phyloP scores from a whole-genome alignment of 192 early-diverging fungal species.

The Endogone sp. region DNA sequence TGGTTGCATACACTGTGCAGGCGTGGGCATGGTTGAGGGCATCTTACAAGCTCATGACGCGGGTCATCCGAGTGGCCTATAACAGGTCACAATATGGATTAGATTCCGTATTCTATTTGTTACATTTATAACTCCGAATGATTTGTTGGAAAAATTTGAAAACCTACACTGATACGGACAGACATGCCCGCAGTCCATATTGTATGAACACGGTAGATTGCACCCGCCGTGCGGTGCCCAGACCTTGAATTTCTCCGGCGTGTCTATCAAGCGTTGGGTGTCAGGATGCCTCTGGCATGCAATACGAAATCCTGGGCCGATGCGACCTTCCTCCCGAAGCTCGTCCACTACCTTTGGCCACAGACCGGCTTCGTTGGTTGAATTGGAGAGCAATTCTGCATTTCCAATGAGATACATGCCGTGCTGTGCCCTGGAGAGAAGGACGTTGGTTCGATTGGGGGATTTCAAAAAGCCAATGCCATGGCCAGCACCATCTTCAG shows the following conservation, averaged over 20 bases:
- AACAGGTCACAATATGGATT: too few relatives aligned
- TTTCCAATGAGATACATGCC: slow-evolving; percentile 58
- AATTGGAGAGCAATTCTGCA: slow-evolving; percentile 33
- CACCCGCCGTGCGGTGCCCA: slow-evolving; percentile 31
- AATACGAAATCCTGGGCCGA: slow-evolving; percentile 35
- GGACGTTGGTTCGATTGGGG: slow-evolving; percentile 51
- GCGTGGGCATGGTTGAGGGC: slow-evolving; percentile 17
- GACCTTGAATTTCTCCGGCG: background rate
- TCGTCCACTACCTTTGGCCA: slow-evolving; percentile 43
- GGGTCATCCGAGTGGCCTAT: background rate
- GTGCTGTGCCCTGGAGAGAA: slow-evolving; percentile 49
- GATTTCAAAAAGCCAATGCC: slow-evolving; percentile 81
- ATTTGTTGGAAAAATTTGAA: slow-evolving; percentile 23
- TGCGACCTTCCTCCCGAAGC: slow-evolving; percentile 16
- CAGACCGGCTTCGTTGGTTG: slow-evolving; percentile 30
- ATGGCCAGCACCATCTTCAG: slow-evolving; percentile 60
- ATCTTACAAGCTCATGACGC: background rate
- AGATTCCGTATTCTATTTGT: too few relatives aligned
- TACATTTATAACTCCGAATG: too few relatives aligned
- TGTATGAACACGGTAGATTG: slow-evolving; percentile 25
- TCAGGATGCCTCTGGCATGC: slow-evolving; percentile 36
- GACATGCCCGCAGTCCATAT: slow-evolving; percentile 22
- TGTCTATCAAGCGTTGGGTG: background rate
- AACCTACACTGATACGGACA: slow-evolving; percentile 11
- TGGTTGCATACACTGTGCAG: slow-evolving; percentile 17